Percentiles rank a stretch among this genome's conserved stretches.
Evolutionary conservation across 2,329 filamentous ascomycete species (phyloP).

Genomic region (Verticillium klebahnii): DNA sequence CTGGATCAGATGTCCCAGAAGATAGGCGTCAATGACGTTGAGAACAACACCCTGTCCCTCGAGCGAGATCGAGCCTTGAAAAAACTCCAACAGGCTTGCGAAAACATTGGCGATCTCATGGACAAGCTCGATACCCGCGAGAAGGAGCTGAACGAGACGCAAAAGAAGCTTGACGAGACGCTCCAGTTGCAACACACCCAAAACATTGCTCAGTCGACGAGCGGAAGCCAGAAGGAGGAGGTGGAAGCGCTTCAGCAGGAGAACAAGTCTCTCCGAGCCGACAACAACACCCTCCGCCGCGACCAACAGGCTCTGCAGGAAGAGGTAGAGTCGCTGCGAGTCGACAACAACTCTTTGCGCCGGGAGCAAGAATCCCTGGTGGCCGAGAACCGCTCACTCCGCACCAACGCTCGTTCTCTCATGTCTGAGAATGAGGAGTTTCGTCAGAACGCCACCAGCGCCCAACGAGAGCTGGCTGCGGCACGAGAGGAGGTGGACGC

Average conservation of each 20-base stretch:
- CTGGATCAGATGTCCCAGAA: slow-evolving; percentile 61
- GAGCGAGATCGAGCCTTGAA: slow-evolving; percentile 63
- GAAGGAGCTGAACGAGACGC: slow-evolving; percentile 36
- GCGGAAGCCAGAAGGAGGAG: neutral
- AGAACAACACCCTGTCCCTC: slow-evolving; percentile 55
- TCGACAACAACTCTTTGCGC: slow-evolving; percentile 35
- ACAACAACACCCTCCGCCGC: slow-evolving; percentile 33
- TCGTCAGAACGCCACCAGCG: slow-evolving; percentile 33
- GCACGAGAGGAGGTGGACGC: slow-evolving; percentile 35
- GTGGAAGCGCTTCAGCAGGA: slow-evolving; percentile 30
- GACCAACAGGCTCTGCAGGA: slow-evolving; percentile 30
- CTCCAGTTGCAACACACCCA: slow-evolving; percentile 31
- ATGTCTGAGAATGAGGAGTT: slow-evolving; percentile 39
- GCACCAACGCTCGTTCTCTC: slow-evolving; percentile 33
- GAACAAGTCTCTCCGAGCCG: slow-evolving; percentile 32
- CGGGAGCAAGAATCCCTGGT: slow-evolving; percentile 38
- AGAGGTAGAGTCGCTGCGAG: slow-evolving; percentile 35
- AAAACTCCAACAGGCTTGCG: slow-evolving; percentile 57
- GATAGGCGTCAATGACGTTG: slow-evolving; percentile 56
- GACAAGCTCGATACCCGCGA: slow-evolving; percentile 35
- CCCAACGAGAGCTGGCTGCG: slow-evolving; percentile 36
- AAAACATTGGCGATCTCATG: slow-evolving; percentile 48
- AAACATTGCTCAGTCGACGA: neutral
- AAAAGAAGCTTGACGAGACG: slow-evolving; percentile 34
- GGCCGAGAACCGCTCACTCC: slow-evolving; percentile 40